Percentiles rank a stretch among this genome's conserved stretches.
Conservation (phyloP, 192 early-diverging fungal species). For the Coemansia aciculifera region DNA sequence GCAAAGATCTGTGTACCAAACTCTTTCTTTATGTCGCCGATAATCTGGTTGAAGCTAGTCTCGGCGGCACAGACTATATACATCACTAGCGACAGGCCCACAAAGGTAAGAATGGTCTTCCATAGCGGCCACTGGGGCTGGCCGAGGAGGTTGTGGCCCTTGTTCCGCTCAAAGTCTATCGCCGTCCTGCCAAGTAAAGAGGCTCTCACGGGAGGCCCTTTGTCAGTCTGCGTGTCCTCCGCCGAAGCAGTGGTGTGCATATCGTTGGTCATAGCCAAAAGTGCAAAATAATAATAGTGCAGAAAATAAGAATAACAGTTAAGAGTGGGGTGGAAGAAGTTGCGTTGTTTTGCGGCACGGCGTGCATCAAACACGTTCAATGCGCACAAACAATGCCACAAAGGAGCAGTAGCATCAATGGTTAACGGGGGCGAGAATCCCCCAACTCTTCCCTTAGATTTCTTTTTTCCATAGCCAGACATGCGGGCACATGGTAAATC, state of each 20-base stretch:
- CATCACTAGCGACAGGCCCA: slow-evolving; percentile 60
- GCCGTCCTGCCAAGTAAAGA: not conserved
- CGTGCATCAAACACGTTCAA: slow-evolving; percentile 1
- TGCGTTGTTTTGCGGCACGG: not conserved
- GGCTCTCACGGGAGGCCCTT: not conserved
- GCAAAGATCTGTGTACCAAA: slow-evolving; percentile 65
- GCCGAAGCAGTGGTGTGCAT: not conserved
- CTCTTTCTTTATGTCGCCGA: slow-evolving; percentile 68
- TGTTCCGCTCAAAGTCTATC: slow-evolving; percentile 14
- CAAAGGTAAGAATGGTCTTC: slow-evolving; percentile 24
- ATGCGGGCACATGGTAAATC: not conserved
- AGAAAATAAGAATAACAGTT: slow-evolving; percentile 6
- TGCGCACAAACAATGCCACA: not conserved
- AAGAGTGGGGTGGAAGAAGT: not conserved
- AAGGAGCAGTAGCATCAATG: not conserved
- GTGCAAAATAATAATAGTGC: slow-evolving; percentile 6
- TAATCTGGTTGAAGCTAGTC: slow-evolving; percentile 80
- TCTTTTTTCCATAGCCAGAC: not conserved
- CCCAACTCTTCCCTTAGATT: not conserved
- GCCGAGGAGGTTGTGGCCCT: slow-evolving; percentile 40
- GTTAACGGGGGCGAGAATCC: not conserved
- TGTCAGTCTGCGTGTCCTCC: not conserved
- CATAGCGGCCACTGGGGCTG: slow-evolving; percentile 38
- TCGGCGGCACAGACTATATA: slow-evolving; percentile 77
- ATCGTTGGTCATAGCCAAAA: not conserved